Evolutionary conservation across 139 green algal genomes (phyloP).

Genomic region (Coelastrella sp.): DNA sequence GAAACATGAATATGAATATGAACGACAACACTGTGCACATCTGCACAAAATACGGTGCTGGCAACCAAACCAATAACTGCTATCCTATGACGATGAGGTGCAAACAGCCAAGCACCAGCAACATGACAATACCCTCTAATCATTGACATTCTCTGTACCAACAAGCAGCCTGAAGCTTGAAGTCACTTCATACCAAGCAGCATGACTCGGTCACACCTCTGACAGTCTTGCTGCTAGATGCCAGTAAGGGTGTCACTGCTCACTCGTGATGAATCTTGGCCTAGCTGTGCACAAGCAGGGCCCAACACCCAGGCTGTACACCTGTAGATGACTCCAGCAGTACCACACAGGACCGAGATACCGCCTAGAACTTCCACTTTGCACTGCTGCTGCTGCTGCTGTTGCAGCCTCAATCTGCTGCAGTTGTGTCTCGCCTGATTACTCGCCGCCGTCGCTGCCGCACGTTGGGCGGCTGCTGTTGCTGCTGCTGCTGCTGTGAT

Average conservation of each 20-base stretch:
- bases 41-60: neutral
- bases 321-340: neutral
- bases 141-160: no score
- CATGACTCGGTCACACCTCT: no score
- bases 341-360: neutral
- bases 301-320: no score
- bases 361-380: neutral
- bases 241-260: no score
- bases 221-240: no score
- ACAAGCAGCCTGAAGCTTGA: no score
- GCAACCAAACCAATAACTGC: neutral
- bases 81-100: neutral
- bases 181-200: no score
- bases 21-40: neutral
- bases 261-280: no score
- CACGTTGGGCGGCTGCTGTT: neutral
- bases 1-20: neutral
- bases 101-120: no score
- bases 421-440: neutral
- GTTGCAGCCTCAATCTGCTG: neutral
- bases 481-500: constrained; percentile 26
- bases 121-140: no score
- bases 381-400: neutral
- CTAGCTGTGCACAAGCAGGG: no score
- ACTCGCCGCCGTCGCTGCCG: constrained; percentile 35